phyloP scores from a whole-genome alignment of 768 basidiomycete genomes.

The Russula sp. region DNA sequence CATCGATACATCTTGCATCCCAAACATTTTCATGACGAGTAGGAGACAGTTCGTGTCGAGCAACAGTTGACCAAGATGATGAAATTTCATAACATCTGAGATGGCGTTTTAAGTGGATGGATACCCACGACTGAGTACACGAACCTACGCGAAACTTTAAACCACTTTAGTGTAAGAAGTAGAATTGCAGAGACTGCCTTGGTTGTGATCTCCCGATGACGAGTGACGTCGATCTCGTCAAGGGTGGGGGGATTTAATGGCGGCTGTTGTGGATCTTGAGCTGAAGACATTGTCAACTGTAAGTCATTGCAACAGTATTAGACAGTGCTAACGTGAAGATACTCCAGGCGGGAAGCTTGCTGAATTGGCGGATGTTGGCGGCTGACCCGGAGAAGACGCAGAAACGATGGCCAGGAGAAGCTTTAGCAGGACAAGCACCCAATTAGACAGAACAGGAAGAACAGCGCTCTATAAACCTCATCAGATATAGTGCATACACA shows the following conservation, averaged over 20 bases:
- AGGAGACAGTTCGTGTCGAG: slow-evolving; percentile 94
- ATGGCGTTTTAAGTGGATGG: slow-evolving; percentile 3
- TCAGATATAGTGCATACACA: slow-evolving; percentile 1
- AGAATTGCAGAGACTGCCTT: slow-evolving; percentile 97
- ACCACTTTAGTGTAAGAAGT: slow-evolving; percentile 90
- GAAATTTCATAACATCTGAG: slow-evolving; percentile 95
- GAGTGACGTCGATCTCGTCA: slow-evolving; percentile 88
- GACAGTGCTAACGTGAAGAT: slow-evolving; percentile 47
- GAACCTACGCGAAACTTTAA: slow-evolving; percentile 91
- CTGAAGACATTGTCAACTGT: slow-evolving; percentile 30
- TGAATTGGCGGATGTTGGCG: slow-evolving; percentile 61
- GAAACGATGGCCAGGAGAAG: slow-evolving; percentile 90
- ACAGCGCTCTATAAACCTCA: slow-evolving; percentile 57
- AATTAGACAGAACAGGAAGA: slow-evolving; percentile 77
- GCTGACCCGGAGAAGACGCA: slow-evolving; percentile 58
- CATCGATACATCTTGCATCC: slow-evolving; percentile 83
- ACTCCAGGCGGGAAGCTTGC: slow-evolving; percentile 69
- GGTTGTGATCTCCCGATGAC: slow-evolving; percentile 95
- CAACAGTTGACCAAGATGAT: slow-evolving; percentile 91
- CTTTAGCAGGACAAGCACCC: slow-evolving; percentile 92
- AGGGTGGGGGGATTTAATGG: slow-evolving; percentile 64
- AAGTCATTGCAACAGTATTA: background rate
- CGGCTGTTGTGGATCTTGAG: slow-evolving; percentile 48
- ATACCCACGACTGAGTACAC: background rate
- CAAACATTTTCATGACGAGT: slow-evolving; percentile 95